Evolutionary conservation across 192 early-diverging fungal species (phyloP).

Genomic region (Rhizophlyctis rosea): DNA sequence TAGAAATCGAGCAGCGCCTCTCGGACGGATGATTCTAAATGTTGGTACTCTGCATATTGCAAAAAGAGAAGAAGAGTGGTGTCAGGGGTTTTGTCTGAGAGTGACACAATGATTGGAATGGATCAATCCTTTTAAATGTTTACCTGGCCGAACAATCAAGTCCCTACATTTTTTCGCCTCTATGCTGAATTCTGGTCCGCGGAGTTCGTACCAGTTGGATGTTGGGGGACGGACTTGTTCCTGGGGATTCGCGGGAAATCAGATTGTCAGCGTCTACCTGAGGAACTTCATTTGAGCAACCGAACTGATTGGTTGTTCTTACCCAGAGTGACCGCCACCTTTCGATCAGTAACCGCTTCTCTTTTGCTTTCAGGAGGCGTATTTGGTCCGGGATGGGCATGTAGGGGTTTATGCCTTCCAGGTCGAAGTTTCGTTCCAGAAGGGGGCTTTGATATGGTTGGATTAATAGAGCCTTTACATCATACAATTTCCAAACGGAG

Average conservation of each 20-base stretch:
- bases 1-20: not conserved
- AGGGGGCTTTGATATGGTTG: too few species aligned
- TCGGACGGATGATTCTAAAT: not conserved
- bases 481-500: too few species aligned
- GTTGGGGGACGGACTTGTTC: slow-evolving; percentile 11
- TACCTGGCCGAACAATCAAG: slow-evolving; percentile 1
- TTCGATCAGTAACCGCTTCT: slow-evolving; percentile 2
- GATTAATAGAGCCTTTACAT: too few species aligned
- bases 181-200: slow-evolving; percentile 1
- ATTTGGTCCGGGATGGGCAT: slow-evolving; percentile 1
- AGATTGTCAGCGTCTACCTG: too few species aligned
- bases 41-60: not conserved
- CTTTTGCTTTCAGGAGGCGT: not conserved
- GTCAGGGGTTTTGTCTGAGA: not conserved
- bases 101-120: not conserved
- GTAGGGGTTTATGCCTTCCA: not conserved
- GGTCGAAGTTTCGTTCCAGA: too few species aligned
- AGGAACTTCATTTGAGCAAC: too few species aligned
- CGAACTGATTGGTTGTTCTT: not conserved
- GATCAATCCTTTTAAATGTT: not conserved
- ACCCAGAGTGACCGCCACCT: slow-evolving; percentile 8
- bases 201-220: slow-evolving; percentile 11
- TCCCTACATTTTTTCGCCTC: slow-evolving; percentile 9
- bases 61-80: not conserved
- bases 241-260: not conserved